Evolutionary conservation across 1,284 basidiomycete genomes (phyloP), one percentile per base, ranked within the genome.

Genomic region (Malassezia cuniculi): DNA sequence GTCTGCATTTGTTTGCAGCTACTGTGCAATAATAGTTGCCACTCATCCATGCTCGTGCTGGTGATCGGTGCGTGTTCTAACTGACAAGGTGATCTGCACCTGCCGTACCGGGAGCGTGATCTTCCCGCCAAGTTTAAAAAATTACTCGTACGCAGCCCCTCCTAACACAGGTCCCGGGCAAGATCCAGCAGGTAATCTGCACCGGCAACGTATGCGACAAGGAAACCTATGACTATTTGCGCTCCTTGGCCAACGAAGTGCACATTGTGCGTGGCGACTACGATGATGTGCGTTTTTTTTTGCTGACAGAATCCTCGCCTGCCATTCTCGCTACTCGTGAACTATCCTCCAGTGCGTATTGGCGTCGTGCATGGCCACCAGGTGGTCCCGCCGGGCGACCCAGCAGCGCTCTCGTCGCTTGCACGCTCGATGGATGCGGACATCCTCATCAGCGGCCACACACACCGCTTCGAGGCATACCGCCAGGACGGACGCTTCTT

Each of bases 141-240:
- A 68, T 79, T 97, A 0, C 75, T 97, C 0, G 86, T 76, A 6
- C 21, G 39, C 16, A 12, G 12, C 16, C 5, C 3, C 11, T 6
- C 15, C 27, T 19, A 12, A 12, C 10, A 29, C 12, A 38, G 39
- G 34, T 41, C 79, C 70, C 90, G 8, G 90, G 93, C 25, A 97
- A 97, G 71, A 97, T 97, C 27, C 85, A 90, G 52, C 90, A 97
- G 70, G 93, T 97, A 49, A 75, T 97, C 22, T 93, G 87, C 68
- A 97, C 90, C 0, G 93, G 90, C 33, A 97, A 97, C 66, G 81
- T 95, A 10, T 93, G 86, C 68, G 93, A 97, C 71, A 80, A 82
- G 57, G 90, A 94, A 70, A 97, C 90, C 9, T 86, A 82, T 62
- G 90, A 95, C 60, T 97, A 94, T 70, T 74, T 99, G n/a, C 75